Conservation (phyloP, 2,329 filamentous ascomycete genomes). For the Penicillium hesseltinei region DNA sequence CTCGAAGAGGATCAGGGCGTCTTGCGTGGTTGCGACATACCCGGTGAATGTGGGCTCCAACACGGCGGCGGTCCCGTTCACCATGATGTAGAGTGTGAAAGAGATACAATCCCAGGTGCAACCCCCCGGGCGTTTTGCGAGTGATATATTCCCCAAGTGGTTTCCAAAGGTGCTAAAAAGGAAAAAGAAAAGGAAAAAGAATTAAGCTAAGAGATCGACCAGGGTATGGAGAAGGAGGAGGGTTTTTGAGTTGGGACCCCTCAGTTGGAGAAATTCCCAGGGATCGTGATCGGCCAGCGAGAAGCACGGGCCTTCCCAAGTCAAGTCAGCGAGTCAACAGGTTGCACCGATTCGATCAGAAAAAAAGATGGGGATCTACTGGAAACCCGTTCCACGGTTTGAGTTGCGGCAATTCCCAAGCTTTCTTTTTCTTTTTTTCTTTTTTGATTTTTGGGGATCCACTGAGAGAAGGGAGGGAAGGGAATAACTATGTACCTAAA, state of each 20-base stretch:
- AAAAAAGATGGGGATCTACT: conserved; percentile 25
- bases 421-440: conserved; percentile 8
- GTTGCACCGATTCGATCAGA: conserved; percentile 28
- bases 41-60: conserved; percentile 67
- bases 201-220: conserved; percentile 30
- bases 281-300: conserved; percentile 24
- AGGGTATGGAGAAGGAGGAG: conserved; percentile 26
- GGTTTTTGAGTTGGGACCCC: conserved; percentile 27
- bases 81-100: conserved; percentile 32
- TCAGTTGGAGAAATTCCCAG: conserved; percentile 18
- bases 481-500: conserved; percentile 4
- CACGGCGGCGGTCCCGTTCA: conserved; percentile 45
- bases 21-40: conserved; percentile 65
- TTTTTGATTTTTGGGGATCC: not conserved
- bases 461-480: conserved; percentile 10
- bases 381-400: conserved; percentile 23
- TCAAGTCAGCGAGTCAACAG: conserved; percentile 22
- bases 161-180: not conserved
- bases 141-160: conserved; percentile 3
- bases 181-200: conserved; percentile 18
- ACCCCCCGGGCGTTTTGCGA: conserved; percentile 1
- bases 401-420: conserved; percentile 31
- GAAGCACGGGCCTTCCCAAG: conserved; percentile 21
- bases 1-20: conserved; percentile 79
- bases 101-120: conserved; percentile 3